Conservation (phyloP, 768 basidiomycete species). For the Erythrobasidium yunnanense region DNA sequence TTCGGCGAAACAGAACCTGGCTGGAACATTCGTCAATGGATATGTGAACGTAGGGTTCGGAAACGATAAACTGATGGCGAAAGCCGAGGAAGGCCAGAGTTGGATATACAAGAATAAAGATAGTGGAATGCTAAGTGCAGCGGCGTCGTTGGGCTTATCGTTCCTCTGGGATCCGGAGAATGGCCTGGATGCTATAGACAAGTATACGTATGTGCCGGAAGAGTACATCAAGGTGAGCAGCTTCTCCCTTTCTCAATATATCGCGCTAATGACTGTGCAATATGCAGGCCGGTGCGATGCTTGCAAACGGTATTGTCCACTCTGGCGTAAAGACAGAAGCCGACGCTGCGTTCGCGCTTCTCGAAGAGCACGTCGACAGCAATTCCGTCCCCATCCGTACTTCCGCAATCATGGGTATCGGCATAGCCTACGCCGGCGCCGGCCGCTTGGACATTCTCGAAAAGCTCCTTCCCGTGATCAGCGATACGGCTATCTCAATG, state of each 20-base stretch:
- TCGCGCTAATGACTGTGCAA: neutral
- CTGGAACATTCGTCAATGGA: conserved; percentile 94
- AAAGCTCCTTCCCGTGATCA: conserved; percentile 66
- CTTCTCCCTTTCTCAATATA: neutral
- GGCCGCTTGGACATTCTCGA: conserved; percentile 72
- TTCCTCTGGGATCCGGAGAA: conserved; percentile 92
- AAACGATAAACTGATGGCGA: conserved; percentile 96
- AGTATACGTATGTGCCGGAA: conserved; percentile 90
- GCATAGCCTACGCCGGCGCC: conserved; percentile 87
- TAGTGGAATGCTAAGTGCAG: conserved; percentile 94
- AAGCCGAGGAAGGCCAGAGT: conserved; percentile 86
- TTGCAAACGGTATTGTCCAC: conserved; percentile 88
- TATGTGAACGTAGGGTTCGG: conserved; percentile 98
- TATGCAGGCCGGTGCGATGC: conserved; percentile 69
- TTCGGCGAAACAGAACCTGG: conserved; percentile 85
- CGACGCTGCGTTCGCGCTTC: conserved; percentile 79
- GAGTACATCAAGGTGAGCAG: conserved; percentile 78
- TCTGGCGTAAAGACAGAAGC: conserved; percentile 80
- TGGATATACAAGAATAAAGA: conserved; percentile 99
- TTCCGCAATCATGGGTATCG: conserved; percentile 81
- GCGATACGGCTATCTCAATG: conserved; percentile 72
- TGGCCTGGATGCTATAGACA: conserved; percentile 87
- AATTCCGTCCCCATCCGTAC: conserved; percentile 72
- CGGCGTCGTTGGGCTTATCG: conserved; percentile 84
- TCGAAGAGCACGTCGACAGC: conserved; percentile 81